Evolutionary conservation across 2,329 filamentous ascomycete genomes (phyloP), one percentile per base, ranked within the genome.

Genomic region (Periconia macrospinosa): DNA sequence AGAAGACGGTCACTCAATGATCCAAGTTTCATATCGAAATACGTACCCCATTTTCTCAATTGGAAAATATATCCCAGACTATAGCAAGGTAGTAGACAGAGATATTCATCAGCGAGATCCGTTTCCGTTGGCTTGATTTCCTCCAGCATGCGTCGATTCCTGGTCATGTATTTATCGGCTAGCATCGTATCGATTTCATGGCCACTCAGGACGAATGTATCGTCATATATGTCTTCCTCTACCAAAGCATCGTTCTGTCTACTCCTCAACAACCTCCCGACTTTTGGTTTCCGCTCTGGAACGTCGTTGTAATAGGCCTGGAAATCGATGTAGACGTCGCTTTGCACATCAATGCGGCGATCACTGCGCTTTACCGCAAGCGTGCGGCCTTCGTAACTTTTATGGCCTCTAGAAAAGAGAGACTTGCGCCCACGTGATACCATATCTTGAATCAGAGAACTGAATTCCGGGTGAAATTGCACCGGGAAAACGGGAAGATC

Each of bases 261-360:
- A 41, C 42, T 47, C 11, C 52, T 46, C 7, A 50, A 18, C 9
- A 54, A 13, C 20, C 45, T 51, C 27, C 45, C 41, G 44, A 49
- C 15, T 2, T 3, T 30, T 27, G 47, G 41, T 37, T 55, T 49
- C 2, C 19, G n/a, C 3, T 14, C 20, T 8, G 43, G 33, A 41
- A 17, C 17, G n/a, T 51, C 49, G 17, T 50, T 40, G 30, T 52
- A 57, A 30, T 45, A 52, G 6, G 47, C 46, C 5, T 47, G 37
- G 30, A 54, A 52, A 27, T 59, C 54, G 11, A 59, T 30, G 20
- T 52, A 56, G 15, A 59, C 47, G 23, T 59, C 56, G 37, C 56
- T 56, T 23, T 54, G 27, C 14, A 59, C 46, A 14, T 56, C 44
- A 19, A 49, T 47, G 6, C 37, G 40, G 44, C 19, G 23, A 40